phyloP scores from a whole-genome alignment of 768 basidiomycete species.

The Glaciozyma martinii region DNA sequence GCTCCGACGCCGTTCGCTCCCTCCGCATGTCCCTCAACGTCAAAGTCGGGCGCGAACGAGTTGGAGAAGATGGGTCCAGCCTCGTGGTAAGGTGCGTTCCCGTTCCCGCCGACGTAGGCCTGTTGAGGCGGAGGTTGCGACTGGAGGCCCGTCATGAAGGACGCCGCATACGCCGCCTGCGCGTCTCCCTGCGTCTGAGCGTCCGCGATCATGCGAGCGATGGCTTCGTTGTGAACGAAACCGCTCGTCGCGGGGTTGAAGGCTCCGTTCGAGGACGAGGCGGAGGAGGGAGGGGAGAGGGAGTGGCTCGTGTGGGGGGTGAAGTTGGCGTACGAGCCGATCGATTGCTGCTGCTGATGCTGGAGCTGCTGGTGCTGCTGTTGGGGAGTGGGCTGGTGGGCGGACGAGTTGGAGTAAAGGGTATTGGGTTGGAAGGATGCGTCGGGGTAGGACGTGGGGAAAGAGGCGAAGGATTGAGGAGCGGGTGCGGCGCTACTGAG shows the following conservation, averaged over 20 bases:
- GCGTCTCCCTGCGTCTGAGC: not conserved
- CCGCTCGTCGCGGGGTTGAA: not conserved
- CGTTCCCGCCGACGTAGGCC: too few relatives aligned
- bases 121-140: not conserved
- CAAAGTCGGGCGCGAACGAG: not conserved
- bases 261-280: not conserved
- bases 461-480: not conserved
- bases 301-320: not conserved
- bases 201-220: slow-evolving; percentile 1
- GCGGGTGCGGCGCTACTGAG: not conserved
- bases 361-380: not conserved
- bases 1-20: not conserved
- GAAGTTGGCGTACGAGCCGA: not conserved
- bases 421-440: not conserved
- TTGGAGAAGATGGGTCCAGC: not conserved
- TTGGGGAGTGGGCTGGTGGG: not conserved
- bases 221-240: not conserved
- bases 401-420: not conserved
- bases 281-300: slow-evolving; percentile 6
- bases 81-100: too few relatives aligned
- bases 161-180: not conserved
- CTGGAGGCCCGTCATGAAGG: slow-evolving; percentile 1
- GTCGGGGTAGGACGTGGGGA: not conserved
- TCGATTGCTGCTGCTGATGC: not conserved
- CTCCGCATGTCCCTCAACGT: not conserved